These are phyloP conservation scores for Ophiostoma ulmi DNA, from an alignment of 2,329 filamentous ascomycete genomes.

Conservation along the genomic window DNA sequence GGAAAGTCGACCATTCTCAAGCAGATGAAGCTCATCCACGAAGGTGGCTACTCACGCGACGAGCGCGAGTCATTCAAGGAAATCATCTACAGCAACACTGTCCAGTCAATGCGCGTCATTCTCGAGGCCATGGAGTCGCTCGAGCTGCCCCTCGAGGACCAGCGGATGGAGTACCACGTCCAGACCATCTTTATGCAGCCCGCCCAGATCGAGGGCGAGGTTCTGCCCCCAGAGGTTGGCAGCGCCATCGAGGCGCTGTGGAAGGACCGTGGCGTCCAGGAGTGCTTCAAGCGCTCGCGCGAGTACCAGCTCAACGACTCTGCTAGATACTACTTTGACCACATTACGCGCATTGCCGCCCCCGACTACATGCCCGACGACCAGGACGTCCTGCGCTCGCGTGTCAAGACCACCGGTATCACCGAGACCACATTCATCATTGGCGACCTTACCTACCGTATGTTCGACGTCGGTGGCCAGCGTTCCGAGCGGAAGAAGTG, in stretches of 20 bases:
- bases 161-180: constrained; percentile 91
- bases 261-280: constrained; percentile 87
- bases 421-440: constrained; percentile 92
- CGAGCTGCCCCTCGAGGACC: constrained; percentile 79
- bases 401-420: constrained; percentile 97
- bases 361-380: constrained; percentile 93
- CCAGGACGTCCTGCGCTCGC: constrained; percentile 88
- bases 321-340: constrained; percentile 96
- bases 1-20: constrained; percentile 93
- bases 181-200: constrained; percentile 99
- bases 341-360: constrained; percentile 82
- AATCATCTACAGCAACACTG: constrained; percentile 66
- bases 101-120: constrained; percentile 65
- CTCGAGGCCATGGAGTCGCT: constrained; percentile 65
- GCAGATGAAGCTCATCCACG: constrained; percentile 99
- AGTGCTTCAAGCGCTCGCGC: constrained; percentile 90
- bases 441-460: constrained; percentile 86
- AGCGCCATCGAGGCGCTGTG: constrained; percentile 87
- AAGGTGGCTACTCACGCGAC: constrained; percentile 96
- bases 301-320: constrained; percentile 97
- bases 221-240: constrained; percentile 88
- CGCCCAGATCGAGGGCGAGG: constrained; percentile 91
- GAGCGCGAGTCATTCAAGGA: constrained; percentile 66
- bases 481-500: constrained; percentile 93
- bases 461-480: constrained; percentile 94